These are phyloP conservation scores for Gossypium gossypioides DNA, from an alignment of 441 rosid species.

Conservation along the genomic window DNA sequence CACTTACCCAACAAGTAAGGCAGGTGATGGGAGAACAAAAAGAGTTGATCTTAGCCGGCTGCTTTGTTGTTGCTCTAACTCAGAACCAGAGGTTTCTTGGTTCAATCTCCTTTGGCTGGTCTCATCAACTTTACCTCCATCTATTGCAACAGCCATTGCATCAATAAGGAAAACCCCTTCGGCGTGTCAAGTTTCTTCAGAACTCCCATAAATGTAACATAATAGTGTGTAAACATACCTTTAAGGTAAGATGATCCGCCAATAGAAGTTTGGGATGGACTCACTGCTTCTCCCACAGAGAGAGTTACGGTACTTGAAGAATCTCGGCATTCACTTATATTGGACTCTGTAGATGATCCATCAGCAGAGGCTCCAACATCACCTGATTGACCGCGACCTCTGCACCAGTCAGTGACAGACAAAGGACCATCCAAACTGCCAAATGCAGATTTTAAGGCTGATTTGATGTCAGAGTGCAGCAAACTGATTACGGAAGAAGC, in stretches of 20 bases:
- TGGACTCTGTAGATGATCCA: constrained; percentile 75
- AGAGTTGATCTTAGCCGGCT: constrained; percentile 61
- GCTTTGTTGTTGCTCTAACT: constrained; percentile 47
- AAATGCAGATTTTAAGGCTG: constrained; percentile 90
- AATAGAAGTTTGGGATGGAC: constrained; percentile 49
- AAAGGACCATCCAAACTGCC: constrained; percentile 83
- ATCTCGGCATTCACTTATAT: constrained; percentile 63
- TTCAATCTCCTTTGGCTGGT: constrained; percentile 49
- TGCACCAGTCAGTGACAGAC: constrained; percentile 91
- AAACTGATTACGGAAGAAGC: constrained; percentile 75
- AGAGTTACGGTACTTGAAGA: constrained; percentile 38
- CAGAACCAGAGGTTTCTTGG: constrained; percentile 62
- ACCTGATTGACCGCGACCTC: constrained; percentile 61
- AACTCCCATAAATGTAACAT: constrained; percentile 8
- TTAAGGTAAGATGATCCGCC: constrained; percentile 49
- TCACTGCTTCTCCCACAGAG: constrained; percentile 52
- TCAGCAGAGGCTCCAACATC: constrained; percentile 49
- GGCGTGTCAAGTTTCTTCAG: constrained; percentile 16
- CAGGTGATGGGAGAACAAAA: constrained; percentile 85
- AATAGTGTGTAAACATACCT: constrained; percentile 28
- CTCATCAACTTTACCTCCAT: constrained; percentile 71
- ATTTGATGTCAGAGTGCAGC: constrained; percentile 83
- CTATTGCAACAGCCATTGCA: constrained; percentile 38
- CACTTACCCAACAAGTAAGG: constrained; percentile 92
- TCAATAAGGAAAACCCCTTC: constrained; percentile 13